Base-by-base conservation (phyloP, 345 rosid species). In the Clausena lansium region DNA sequence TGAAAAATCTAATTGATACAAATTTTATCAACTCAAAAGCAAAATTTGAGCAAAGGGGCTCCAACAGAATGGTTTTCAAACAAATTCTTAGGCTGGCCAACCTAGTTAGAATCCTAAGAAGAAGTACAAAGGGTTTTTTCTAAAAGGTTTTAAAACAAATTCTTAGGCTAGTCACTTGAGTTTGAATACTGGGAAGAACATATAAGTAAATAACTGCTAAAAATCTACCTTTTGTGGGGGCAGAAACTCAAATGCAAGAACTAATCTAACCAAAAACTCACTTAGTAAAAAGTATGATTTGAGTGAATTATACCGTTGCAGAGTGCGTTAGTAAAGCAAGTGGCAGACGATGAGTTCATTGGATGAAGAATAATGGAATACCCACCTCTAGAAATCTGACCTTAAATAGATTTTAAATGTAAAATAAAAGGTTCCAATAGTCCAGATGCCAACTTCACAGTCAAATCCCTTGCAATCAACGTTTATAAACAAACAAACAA, bases 301-400 rank as follows among this genome's bases (percentile, higher is more conserved):
- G 58, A 41, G 57, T 25, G 36, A 69, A 20, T 45, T 59, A 80
- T 80, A 93, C 98, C 99, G 90, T 76, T 88, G 97, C 30, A 95
- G 86, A 65, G 97, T 93, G 94, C 84, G 88, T 95, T 95, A 2
- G 97, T 93, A 88, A 93, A 95, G 98, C 97, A 95, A 78, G 86
- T 74, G 65, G 86, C 83, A 77, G 79, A 79, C 61, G 88, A 75
- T 70, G 89, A 73, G 38, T 82, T 77, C 22, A 66, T 41, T 60
- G 98, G 90, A 58, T 90, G 91, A 62, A 95, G 94, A n/a, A 89
- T 90, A 14, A 95, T 87, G 19, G 98, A 95, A 75, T 95, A 95
- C 45, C 99, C 99, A 5, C 98, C 99, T 86, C 77, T 92, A 2
- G 91, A 90, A 59, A 91, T 95, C 90, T 93, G 97, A 84, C 93